Conservation (phyloP, 257 asterid genomes). For the Capsicum baccatum region DNA sequence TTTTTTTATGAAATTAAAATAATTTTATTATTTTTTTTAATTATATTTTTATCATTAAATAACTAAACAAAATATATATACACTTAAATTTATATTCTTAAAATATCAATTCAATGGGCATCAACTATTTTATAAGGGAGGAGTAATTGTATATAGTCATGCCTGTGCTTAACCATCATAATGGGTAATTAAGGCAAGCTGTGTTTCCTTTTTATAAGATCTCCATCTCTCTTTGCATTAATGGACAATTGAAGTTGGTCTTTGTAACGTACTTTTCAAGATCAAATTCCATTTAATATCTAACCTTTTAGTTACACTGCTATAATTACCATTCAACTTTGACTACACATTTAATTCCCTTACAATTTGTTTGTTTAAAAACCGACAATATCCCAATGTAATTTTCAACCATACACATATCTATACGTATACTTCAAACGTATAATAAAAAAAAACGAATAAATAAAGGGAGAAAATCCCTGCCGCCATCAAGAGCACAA, state of each 20-base stretch:
- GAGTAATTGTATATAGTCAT: too few species aligned
- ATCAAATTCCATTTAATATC: neutral
- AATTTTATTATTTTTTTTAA: too few species aligned
- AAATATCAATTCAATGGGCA: too few species aligned
- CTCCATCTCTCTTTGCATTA: neutral
- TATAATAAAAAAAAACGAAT: neutral
- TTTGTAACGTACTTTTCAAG: neutral
- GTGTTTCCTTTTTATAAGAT: too few species aligned
- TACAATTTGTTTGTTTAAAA: neutral
- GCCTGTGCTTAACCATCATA: too few species aligned
- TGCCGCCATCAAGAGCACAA: slow-evolving; percentile 11
- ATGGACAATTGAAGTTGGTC: neutral
- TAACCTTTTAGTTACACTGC: too few species aligned
- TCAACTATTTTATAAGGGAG: too few species aligned
- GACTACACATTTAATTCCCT: neutral
- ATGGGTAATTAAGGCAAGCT: too few species aligned
- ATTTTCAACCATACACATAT: neutral
- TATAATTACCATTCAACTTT: neutral
- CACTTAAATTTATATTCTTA: too few species aligned
- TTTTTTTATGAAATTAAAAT: too few species aligned
- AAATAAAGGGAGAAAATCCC: neutral
- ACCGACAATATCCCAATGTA: neutral
- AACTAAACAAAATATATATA: too few species aligned
- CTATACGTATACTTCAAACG: neutral
- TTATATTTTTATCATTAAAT: too few species aligned